These are phyloP conservation scores for Salix arbutifolia DNA, from an alignment of 345 rosid species.

Conservation along the genomic window DNA sequence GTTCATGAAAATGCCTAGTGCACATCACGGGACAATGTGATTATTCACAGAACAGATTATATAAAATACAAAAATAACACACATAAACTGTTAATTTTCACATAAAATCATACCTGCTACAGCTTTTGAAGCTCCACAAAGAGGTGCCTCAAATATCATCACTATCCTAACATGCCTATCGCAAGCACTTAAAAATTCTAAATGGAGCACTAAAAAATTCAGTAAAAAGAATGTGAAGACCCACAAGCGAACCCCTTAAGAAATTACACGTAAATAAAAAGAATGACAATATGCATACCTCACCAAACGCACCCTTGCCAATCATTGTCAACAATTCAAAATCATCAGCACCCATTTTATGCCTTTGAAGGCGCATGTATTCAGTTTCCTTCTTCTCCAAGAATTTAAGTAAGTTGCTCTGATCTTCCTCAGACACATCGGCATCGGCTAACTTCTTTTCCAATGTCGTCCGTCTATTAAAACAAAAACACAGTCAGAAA, in stretches of 20 bases:
- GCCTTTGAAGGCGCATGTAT: conserved; percentile 94
- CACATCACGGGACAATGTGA: background rate
- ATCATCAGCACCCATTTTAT: conserved; percentile 92
- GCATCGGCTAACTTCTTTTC: conserved; percentile 95
- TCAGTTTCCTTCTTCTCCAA: conserved; percentile 94
- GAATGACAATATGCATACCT: conserved; percentile 35
- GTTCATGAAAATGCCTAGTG: background rate
- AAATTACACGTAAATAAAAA: background rate
- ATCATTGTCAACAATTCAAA: conserved; percentile 81
- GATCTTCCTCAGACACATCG: conserved; percentile 96
- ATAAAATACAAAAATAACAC: background rate
- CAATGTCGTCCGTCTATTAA: conserved; percentile 53
- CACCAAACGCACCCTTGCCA: conserved; percentile 87
- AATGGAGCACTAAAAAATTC: background rate
- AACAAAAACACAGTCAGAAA: background rate
- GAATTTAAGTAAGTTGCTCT: conserved; percentile 77
- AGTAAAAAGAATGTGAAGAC: background rate
- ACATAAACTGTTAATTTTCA: background rate
- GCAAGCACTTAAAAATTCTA: background rate
- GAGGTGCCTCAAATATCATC: background rate
- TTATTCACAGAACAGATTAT: background rate
- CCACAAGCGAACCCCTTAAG: background rate
- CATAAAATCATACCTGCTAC: background rate
- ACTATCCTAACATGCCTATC: background rate
- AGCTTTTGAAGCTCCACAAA: background rate